phyloP scores from a whole-genome alignment of 495 filamentous ascomycete genomes.

The Daldinia childiae region DNA sequence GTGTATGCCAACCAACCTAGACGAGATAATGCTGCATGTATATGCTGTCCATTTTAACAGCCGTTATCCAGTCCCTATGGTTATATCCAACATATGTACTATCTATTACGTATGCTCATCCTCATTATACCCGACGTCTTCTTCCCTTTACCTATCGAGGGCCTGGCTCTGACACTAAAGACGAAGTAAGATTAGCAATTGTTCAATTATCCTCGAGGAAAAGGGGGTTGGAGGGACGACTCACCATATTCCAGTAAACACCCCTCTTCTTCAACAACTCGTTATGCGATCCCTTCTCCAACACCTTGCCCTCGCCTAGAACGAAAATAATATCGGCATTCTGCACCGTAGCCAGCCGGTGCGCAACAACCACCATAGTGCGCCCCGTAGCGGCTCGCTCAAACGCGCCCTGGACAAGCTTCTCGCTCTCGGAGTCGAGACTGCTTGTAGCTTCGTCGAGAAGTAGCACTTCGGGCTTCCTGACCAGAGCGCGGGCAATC shows the following conservation, averaged over 20 bases:
- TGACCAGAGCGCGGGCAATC: conserved; percentile 80
- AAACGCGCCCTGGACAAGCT: conserved; percentile 76
- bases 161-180: conserved; percentile 47
- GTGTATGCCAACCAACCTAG: background rate
- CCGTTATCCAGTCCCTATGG: background rate
- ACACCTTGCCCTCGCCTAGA: conserved; percentile 64
- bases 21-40: background rate
- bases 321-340: conserved; percentile 70
- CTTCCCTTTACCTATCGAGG: conserved; percentile 40
- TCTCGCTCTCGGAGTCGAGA: conserved; percentile 80
- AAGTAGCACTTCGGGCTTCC: conserved; percentile 75
- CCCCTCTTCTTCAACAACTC: conserved; percentile 63
- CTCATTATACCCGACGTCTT: background rate
- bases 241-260: conserved; percentile 65
- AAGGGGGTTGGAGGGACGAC: background rate
- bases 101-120: background rate
- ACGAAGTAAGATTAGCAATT: background rate
- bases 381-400: conserved; percentile 69
- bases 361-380: conserved; percentile 82
- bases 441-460: conserved; percentile 85
- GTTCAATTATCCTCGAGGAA: background rate
- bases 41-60: background rate
- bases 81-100: background rate
- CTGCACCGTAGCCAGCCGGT: conserved; percentile 67
- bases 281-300: conserved; percentile 64